A percentile compares a stretch with the other conserved stretches of the same genome.
These are phyloP conservation scores for Diaporthe longicolla DNA, from an alignment of 2,329 filamentous ascomycete species.

Conservation along the genomic window DNA sequence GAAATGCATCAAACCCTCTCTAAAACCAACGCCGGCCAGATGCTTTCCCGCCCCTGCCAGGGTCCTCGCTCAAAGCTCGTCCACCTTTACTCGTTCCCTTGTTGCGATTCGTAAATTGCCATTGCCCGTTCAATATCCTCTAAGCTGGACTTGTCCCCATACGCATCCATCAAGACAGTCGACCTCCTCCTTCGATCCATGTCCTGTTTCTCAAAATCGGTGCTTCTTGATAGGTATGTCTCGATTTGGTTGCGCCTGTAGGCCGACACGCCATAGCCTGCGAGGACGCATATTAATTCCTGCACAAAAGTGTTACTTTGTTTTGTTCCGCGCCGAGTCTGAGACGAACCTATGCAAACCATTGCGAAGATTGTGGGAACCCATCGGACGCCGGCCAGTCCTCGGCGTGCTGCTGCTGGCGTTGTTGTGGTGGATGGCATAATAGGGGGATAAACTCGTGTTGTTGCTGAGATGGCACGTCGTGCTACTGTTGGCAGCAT, in stretches of 20 bases:
- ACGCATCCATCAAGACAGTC: conserved; percentile 63
- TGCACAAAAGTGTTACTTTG: conserved; percentile 38
- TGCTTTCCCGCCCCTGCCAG: not conserved
- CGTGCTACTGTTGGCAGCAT: conserved; percentile 39
- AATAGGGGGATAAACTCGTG: conserved; percentile 38
- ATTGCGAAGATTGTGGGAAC: conserved; percentile 41
- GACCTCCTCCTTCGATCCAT: conserved; percentile 48
- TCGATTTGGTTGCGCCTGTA: conserved; percentile 39
- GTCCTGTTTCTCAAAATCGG: conserved; percentile 32
- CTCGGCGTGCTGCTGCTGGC: conserved; percentile 16
- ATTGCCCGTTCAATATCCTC: conserved; percentile 64
- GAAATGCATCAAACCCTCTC: conserved; percentile 12
- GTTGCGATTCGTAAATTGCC: conserved; percentile 58
- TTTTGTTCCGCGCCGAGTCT: not conserved
- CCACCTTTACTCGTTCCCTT: conserved; percentile 8
- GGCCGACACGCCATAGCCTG: conserved; percentile 42
- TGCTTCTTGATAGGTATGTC: conserved; percentile 26
- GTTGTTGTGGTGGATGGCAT: conserved; percentile 30
- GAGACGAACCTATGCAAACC: conserved; percentile 42
- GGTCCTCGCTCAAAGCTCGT: not conserved
- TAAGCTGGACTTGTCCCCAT: conserved; percentile 64
- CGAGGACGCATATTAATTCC: conserved; percentile 41
- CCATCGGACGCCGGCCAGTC: conserved; percentile 35
- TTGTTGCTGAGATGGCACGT: conserved; percentile 38
- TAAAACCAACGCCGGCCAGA: not conserved